phyloP scores from a whole-genome alignment of 2,329 filamentous ascomycete genomes.

The Dendrostoma leiphaemia region DNA sequence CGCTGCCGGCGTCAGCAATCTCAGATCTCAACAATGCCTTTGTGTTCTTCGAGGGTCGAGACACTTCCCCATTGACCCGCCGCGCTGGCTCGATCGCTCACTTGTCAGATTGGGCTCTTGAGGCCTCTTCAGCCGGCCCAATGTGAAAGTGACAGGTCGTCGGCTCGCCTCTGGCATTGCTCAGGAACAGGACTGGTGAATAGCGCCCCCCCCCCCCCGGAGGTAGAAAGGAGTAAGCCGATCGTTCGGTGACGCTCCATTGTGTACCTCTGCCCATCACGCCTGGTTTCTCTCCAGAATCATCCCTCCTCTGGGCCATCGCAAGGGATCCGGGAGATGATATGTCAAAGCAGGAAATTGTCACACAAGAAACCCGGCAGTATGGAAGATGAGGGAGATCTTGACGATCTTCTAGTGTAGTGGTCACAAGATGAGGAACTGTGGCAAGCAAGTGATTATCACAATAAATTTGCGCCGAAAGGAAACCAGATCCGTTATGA shows the following conservation, averaged over 20 bases:
- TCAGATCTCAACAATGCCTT: background rate
- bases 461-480: background rate
- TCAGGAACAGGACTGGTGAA: background rate
- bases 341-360: no score
- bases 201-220: background rate
- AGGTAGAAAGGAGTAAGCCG: background rate
- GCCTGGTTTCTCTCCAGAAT: no score
- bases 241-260: background rate
- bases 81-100: background rate
- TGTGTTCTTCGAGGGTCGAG: background rate
- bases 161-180: background rate
- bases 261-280: background rate
- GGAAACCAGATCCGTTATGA: constrained; percentile 1
- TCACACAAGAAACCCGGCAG: background rate
- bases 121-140: background rate
- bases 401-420: background rate
- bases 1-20: background rate
- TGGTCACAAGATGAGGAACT: no score
- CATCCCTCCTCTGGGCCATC: no score
- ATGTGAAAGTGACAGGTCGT: background rate
- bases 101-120: background rate
- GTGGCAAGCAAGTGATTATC: no score
- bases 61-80: background rate
- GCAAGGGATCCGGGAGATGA: no score
- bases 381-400: background rate